Base-by-base conservation (phyloP, 2,329 filamentous ascomycete species). In the Botrytis cinerea region DNA sequence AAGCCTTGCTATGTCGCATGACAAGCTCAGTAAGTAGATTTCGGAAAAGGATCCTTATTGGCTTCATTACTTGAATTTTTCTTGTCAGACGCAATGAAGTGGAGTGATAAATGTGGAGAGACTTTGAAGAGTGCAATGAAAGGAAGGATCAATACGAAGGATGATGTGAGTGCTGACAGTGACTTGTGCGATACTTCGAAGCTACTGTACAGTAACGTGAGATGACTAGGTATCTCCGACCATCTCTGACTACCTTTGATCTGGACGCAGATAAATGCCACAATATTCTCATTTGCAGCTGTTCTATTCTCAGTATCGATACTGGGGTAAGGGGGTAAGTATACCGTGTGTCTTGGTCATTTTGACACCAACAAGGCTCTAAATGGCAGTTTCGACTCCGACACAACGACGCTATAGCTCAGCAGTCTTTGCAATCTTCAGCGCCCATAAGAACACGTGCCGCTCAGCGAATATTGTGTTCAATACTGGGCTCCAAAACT, bases 121-220 rank as follows among this genome's bases (percentile, higher is more conserved):
- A 60, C 40, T 45, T 32, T 32, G 35, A 14, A 28, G 35, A 40
- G 48, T 38, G 40, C 43, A 60, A 61, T 43, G n/a, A 69, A 20
- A 72, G 25, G 54, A 69, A 69, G 63, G 51, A 69, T 72, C 43
- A 61, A 72, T 72, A 69, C 71, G 62, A 72, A 72, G 48, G 9
- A 51, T 54, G 35, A 61, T 57, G 51, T 40, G 43, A 61, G 54
- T 69, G 48, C 71, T 69, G 71, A 48, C 40, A 35, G 32, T 72
- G 62, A 48, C 51, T 60, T 32, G 28, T 18, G 14, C 28, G 71
- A 38, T 60, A 72, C 71, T 72, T 72, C 12, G 9, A 69, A 38
- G 71, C 51, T 67, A 59, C 60, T 72, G 35, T 40, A 57, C 38
- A 51, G 32, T 69, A 38, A 38, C 16, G 66, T 57, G 46, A 68